Evolutionary conservation across 2,329 filamentous ascomycete species (phyloP).

Genomic region (Colletotrichum viniferum): DNA sequence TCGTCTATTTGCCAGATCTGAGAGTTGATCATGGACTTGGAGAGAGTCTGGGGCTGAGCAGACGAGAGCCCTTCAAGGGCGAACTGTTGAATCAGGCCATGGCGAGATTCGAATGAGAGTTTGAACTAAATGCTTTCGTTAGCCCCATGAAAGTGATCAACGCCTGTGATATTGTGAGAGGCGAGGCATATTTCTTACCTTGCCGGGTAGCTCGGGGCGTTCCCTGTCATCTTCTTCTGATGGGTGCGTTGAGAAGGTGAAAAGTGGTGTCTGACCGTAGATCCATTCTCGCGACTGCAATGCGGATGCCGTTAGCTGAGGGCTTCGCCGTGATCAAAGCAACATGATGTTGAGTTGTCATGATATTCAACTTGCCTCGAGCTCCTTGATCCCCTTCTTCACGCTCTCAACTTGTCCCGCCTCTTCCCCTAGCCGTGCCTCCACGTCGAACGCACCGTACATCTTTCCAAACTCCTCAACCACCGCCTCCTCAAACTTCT

Average conservation of each 20-base stretch:
- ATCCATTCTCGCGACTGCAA: conserved; percentile 72
- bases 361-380: conserved; percentile 53
- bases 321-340: background rate
- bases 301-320: background rate
- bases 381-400: conserved; percentile 63
- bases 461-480: conserved; percentile 68
- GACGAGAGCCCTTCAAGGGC: conserved; percentile 20
- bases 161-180: background rate
- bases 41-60: background rate
- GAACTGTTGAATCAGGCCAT: conserved; percentile 40
- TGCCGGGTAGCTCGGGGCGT: conserved; percentile 53
- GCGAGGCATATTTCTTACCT: conserved; percentile 37
- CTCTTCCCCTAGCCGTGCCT: conserved; percentile 48
- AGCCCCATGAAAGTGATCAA: background rate
- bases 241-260: conserved; percentile 70
- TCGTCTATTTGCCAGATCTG: conserved; percentile 21
- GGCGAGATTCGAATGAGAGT: conserved; percentile 39
- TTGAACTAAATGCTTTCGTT: conserved; percentile 19
- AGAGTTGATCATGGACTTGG: background rate
- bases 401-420: conserved; percentile 55
- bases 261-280: conserved; percentile 85
- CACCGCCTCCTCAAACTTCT: conserved; percentile 58
- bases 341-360: conserved; percentile 23
- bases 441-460: conserved; percentile 57
- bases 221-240: conserved; percentile 62